These are phyloP conservation scores for Phaeodactylum tricornutum DNA, from an alignment of 108 stramenopile species.

Conservation along the genomic window DNA sequence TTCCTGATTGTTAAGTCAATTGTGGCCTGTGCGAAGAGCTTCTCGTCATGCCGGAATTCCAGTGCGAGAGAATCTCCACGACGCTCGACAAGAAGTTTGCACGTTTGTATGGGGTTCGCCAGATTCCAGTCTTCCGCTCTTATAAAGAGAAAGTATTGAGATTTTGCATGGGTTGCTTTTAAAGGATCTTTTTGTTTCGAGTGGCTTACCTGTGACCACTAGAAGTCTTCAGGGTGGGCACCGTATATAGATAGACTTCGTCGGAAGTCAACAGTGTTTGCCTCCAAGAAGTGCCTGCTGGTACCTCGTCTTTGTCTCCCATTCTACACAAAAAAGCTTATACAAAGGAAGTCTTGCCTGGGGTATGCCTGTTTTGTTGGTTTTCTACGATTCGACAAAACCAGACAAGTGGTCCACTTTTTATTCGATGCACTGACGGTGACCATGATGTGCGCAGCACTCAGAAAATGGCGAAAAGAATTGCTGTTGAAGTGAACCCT, in stretches of 20 bases:
- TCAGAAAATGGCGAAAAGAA: too few relatives aligned
- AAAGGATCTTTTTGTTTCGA: not conserved
- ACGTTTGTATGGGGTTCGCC: conserved; percentile 54
- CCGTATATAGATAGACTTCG: conserved; percentile 70
- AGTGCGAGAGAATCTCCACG: conserved; percentile 25
- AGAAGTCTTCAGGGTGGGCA: conserved; percentile 54
- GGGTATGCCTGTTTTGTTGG: too few relatives aligned
- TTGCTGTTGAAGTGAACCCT: too few relatives aligned
- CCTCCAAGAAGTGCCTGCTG: too few relatives aligned
- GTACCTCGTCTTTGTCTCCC: too few relatives aligned
- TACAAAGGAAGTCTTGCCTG: too few relatives aligned
- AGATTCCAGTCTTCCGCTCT: conserved; percentile 77
- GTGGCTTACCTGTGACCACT: conserved; percentile 44
- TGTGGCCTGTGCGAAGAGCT: conserved; percentile 31
- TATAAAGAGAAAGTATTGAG: not conserved
- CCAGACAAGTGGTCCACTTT: too few relatives aligned
- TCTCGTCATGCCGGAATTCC: conserved; percentile 11
- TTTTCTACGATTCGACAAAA: too few relatives aligned
- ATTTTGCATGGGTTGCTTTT: not conserved
- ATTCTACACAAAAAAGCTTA: too few relatives aligned
- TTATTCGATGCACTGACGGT: too few relatives aligned
- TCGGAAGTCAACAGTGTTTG: conserved; percentile 52
- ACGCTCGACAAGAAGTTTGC: conserved; percentile 36
- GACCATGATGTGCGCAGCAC: too few relatives aligned
- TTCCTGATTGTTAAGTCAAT: conserved; percentile 13